Conservation (phyloP, 768 basidiomycete species). For the Trametes coccinea region DNA sequence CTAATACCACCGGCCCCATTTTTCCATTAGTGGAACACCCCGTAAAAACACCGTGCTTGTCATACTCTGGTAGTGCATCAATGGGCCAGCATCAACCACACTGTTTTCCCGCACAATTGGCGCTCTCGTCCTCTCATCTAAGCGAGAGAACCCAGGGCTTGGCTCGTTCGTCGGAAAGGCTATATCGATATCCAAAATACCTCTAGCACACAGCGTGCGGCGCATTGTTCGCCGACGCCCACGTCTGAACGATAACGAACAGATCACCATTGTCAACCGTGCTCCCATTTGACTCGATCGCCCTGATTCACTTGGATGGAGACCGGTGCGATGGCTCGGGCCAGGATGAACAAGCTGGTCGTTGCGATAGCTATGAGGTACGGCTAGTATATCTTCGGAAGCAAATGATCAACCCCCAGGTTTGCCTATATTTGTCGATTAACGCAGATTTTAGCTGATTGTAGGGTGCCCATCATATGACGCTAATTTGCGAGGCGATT, state of each 20-base stretch:
- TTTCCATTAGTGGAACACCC: slow-evolving; percentile 2
- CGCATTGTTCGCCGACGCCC: neutral
- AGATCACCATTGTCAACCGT: neutral
- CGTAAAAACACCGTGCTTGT: neutral
- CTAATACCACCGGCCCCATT: neutral
- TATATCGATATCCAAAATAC: neutral
- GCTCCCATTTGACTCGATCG: neutral
- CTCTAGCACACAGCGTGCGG: neutral
- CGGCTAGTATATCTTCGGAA: slow-evolving; percentile 15
- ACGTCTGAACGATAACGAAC: neutral
- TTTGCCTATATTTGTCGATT: slow-evolving; percentile 3
- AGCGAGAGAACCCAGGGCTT: neutral
- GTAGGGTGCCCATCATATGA: slow-evolving; percentile 13
- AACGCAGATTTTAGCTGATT: slow-evolving; percentile 11
- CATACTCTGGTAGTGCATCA: too few relatives aligned
- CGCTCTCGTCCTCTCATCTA: neutral
- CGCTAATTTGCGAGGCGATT: slow-evolving; percentile 5
- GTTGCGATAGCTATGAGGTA: slow-evolving; percentile 7
- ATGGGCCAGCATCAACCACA: neutral
- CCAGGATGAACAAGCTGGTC: neutral
- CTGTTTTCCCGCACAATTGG: slow-evolving; percentile 5
- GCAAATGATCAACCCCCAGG: neutral
- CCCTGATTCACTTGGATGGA: slow-evolving; percentile 14
- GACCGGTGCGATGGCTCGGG: slow-evolving; percentile 1
- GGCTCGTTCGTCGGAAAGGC: neutral